phyloP scores from a whole-genome alignment of 371 early-diverging fungal species.

The Mycotypha africana region DNA sequence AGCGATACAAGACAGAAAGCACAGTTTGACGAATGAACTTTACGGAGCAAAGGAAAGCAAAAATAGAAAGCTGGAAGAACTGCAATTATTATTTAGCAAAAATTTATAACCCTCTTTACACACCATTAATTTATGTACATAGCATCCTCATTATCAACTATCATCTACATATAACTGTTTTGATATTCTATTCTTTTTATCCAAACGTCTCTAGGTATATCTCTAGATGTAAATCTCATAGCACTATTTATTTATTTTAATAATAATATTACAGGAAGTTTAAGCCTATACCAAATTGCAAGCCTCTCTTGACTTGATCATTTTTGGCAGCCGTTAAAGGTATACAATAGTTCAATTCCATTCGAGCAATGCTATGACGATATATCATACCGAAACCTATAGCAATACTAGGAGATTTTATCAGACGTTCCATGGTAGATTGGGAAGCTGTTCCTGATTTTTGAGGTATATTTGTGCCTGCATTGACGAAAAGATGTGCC shows the following conservation, averaged over 20 bases:
- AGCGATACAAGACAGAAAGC: constrained; percentile 54
- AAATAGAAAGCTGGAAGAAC: constrained; percentile 42
- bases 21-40: constrained; percentile 45
- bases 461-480: constrained; percentile 64
- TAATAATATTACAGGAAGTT: constrained; percentile 68
- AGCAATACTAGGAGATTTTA: constrained; percentile 58
- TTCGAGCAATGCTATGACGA: constrained; percentile 77
- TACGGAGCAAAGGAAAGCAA: constrained; percentile 47
- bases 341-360: constrained; percentile 88
- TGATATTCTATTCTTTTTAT: no score
- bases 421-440: constrained; percentile 32
- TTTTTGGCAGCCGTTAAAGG: constrained; percentile 70
- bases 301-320: constrained; percentile 75
- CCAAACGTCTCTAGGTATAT: no score
- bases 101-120: background rate
- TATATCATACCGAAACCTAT: constrained; percentile 82
- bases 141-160: no score
- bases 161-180: no score
- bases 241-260: no score
- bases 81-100: constrained; percentile 36
- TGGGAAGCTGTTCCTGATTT: constrained; percentile 11
- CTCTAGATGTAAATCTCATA: no score
- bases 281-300: constrained; percentile 86
- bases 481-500: constrained; percentile 86
- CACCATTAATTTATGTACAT: no score